Percentiles rank a stretch among this genome's conserved stretches.
These are phyloP conservation scores for Pseudogymnoascus verrucosus DNA, from an alignment of 2,329 filamentous ascomycete genomes.

Conservation along the genomic window DNA sequence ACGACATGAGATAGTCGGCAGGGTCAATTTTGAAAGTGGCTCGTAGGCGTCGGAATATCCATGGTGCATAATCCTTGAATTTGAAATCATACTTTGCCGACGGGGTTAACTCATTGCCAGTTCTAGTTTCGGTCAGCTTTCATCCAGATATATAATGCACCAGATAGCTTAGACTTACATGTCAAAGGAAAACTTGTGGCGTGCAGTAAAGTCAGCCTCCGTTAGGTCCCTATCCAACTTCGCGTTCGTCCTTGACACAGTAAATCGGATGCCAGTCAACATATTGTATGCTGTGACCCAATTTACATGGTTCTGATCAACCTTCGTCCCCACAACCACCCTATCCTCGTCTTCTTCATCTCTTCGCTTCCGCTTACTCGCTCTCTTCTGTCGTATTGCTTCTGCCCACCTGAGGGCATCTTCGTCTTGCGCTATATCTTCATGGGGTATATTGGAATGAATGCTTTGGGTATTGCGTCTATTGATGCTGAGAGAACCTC, in stretches of 20 bases:
- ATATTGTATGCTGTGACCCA: conserved; percentile 99
- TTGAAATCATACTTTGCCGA: conserved; percentile 99
- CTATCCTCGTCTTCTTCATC: conserved; percentile 90
- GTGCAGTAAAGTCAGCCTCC: conserved; percentile 84
- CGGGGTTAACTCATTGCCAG: conserved; percentile 92
- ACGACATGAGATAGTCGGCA: conserved; percentile 94
- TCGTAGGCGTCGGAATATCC: conserved; percentile 93
- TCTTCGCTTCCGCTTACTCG: conserved; percentile 72
- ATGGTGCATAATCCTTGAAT: conserved; percentile 99
- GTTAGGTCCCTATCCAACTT: conserved; percentile 89
- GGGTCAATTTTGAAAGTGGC: conserved; percentile 85
- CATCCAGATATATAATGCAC: neutral
- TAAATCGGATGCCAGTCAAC: conserved; percentile 96
- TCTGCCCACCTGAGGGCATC: conserved; percentile 90
- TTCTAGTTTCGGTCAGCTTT: conserved; percentile 46
- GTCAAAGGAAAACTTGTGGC: conserved; percentile 98
- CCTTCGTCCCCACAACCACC: conserved; percentile 92
- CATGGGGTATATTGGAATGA: conserved; percentile 73
- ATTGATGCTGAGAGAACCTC: conserved; percentile 75
- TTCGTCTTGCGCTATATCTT: conserved; percentile 80
- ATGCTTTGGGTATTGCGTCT: conserved; percentile 77
- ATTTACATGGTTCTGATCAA: conserved; percentile 94
- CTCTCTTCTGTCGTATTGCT: conserved; percentile 82
- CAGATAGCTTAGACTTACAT: conserved; percentile 53
- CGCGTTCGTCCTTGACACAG: conserved; percentile 90